These are phyloP conservation scores for Pezicula rhizophila DNA, from an alignment of 2,329 filamentous ascomycete species.

Conservation along the genomic window DNA sequence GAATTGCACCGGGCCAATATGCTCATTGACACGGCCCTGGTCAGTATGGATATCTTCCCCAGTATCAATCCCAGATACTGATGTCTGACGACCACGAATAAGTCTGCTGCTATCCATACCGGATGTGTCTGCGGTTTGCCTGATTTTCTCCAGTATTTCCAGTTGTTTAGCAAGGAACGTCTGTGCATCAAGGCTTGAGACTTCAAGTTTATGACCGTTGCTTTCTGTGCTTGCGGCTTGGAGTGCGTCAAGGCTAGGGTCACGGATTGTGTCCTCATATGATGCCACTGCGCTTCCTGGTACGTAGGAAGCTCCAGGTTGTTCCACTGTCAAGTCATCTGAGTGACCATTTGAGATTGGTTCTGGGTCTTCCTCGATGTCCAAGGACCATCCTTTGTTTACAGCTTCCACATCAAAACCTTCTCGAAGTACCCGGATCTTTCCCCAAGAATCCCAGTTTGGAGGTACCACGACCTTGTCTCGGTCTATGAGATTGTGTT, in stretches of 20 bases:
- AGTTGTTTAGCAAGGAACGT: conserved; percentile 71
- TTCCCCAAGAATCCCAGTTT: conserved; percentile 98
- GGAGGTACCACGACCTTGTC: conserved; percentile 92
- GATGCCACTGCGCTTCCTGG: conserved; percentile 58
- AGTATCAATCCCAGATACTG: conserved; percentile 11
- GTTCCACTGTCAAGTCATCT: conserved; percentile 10
- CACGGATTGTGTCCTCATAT: conserved; percentile 75
- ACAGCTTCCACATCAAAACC: conserved; percentile 87
- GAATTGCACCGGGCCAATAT: conserved; percentile 92
- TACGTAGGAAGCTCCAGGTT: conserved; percentile 16
- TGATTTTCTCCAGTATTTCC: conserved; percentile 62
- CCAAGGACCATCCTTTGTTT: conserved; percentile 78
- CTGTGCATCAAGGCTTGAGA: conserved; percentile 69
- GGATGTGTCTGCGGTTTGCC: conserved; percentile 47
- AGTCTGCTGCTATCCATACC: conserved; percentile 22
- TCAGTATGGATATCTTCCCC: conserved; percentile 17
- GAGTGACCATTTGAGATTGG: conserved; percentile 24
- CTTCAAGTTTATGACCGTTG: conserved; percentile 36
- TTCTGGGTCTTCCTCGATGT: conserved; percentile 58
- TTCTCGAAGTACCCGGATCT: conserved; percentile 86
- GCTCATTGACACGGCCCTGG: conserved; percentile 43
- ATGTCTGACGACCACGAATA: conserved; percentile 15
- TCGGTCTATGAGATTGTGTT: conserved; percentile 86
- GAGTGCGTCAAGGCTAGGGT: conserved; percentile 60
- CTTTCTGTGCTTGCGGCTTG: conserved; percentile 45